phyloP scores from a whole-genome alignment of 2,329 filamentous ascomycete genomes.

The Colletotrichum sp. region DNA sequence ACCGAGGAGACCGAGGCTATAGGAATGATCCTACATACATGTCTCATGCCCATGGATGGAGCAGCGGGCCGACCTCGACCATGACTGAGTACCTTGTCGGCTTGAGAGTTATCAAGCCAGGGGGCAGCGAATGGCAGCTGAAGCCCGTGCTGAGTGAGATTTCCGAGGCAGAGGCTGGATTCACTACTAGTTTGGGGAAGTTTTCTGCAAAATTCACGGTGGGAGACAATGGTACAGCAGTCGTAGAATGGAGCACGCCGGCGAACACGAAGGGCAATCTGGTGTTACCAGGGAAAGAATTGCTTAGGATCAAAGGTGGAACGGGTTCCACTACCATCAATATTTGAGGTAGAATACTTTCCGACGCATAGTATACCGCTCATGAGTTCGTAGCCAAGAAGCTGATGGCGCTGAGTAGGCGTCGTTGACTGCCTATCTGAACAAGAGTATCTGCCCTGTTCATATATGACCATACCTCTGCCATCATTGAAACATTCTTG shows the following conservation, averaged over 20 bases:
- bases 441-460: not conserved
- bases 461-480: not conserved
- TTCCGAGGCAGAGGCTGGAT: not conserved
- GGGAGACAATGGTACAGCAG: not conserved
- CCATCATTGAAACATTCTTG: not conserved
- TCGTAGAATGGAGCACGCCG: not conserved
- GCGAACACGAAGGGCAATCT: not conserved
- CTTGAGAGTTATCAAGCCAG: constrained; percentile 23
- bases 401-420: not conserved
- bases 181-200: not conserved
- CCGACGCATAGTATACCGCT: fast-evolving
- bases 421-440: not conserved
- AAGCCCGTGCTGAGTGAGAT: not conserved
- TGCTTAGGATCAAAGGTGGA: not conserved
- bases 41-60: constrained; percentile 55
- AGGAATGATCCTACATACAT: constrained; percentile 48
- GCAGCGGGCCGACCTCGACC: constrained; percentile 49
- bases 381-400: not conserved
- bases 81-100: constrained; percentile 48
- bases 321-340: not conserved
- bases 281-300: not conserved
- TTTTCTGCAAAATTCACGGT: not conserved
- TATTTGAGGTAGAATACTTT: not conserved
- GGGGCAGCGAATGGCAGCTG: not conserved
- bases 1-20: constrained; percentile 56